Evolutionary conservation across 2,329 filamentous ascomycete genomes (phyloP).

Genomic region (Aspergillus fumigatus): DNA sequence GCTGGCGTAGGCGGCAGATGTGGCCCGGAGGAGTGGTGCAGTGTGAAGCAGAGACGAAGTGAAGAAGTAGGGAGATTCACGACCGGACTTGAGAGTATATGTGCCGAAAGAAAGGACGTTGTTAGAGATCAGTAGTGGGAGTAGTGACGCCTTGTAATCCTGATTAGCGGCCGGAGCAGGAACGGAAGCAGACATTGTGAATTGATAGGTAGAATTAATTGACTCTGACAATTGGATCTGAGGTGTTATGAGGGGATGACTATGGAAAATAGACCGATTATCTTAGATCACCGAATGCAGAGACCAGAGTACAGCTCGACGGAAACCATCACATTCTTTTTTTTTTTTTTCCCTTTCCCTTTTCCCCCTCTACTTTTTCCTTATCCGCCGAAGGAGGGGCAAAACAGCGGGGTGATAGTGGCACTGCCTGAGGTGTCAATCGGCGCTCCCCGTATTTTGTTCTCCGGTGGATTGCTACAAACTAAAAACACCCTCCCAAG

Average conservation of each 20-base stretch:
- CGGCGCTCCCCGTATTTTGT: not conserved
- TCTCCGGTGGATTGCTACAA: not conserved
- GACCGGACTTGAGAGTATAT: constrained; percentile 78
- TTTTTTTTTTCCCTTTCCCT: not conserved
- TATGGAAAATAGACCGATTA: not conserved
- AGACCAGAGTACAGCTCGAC: not conserved
- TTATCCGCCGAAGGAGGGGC: constrained; percentile 16
- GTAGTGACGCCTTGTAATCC: constrained; percentile 36
- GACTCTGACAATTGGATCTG: not conserved
- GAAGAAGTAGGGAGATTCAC: constrained; percentile 93
- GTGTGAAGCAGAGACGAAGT: constrained; percentile 90
- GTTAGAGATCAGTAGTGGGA: constrained; percentile 37
- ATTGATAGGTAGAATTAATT: not conserved
- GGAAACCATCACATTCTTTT: not conserved
- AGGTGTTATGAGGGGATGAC: not conserved
- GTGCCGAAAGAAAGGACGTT: constrained; percentile 41
- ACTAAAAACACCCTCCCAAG: not conserved
- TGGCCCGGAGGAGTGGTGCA: constrained; percentile 69
- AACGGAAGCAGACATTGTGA: constrained; percentile 22
- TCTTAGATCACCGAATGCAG: not conserved
- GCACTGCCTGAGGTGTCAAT: not conserved
- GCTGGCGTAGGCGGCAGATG: constrained; percentile 75
- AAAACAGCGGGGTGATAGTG: constrained; percentile 11
- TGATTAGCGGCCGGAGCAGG: constrained; percentile 23
- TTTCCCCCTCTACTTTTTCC: constrained; percentile 8